Percentiles rank a stretch among this genome's conserved stretches.
Evolutionary conservation across 108 stramenopile species (phyloP).

Genomic region (Pseudonitzschia multiseries): DNA sequence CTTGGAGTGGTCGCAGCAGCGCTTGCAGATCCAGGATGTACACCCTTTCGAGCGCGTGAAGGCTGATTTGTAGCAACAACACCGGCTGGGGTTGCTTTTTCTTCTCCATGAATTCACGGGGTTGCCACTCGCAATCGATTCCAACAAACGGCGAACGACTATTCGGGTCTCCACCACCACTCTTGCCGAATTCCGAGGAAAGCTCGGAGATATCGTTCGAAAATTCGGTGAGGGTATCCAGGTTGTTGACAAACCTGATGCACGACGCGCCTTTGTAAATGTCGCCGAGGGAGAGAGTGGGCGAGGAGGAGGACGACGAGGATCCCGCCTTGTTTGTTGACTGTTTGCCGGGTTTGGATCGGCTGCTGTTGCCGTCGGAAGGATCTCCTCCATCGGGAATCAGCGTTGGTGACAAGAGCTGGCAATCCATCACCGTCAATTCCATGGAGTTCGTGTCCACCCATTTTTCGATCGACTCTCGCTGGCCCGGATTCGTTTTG

Average conservation of each 20-base stretch:
- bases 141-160: conserved; percentile 23
- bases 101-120: conserved; percentile 14
- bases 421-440: conserved; percentile 30
- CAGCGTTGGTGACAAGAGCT: background rate
- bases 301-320: conserved; percentile 2
- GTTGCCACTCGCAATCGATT: conserved; percentile 49
- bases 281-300: conserved; percentile 16
- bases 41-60: conserved; percentile 31
- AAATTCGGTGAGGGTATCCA: conserved; percentile 27
- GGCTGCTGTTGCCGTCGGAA: background rate
- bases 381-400: background rate
- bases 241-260: conserved; percentile 25
- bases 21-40: conserved; percentile 39
- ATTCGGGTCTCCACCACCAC: background rate
- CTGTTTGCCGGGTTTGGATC: background rate
- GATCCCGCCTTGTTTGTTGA: background rate
- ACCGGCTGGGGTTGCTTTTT: conserved; percentile 32
- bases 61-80: conserved; percentile 32
- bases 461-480: conserved; percentile 35
- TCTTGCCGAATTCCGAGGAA: background rate
- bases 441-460: conserved; percentile 28
- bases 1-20: conserved; percentile 25
- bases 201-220: conserved; percentile 12
- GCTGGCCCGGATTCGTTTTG: conserved; percentile 28
- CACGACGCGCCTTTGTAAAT: conserved; percentile 6